Conservation (phyloP, 176 grass and related monocot species). For the Aegilops umbellulata region DNA sequence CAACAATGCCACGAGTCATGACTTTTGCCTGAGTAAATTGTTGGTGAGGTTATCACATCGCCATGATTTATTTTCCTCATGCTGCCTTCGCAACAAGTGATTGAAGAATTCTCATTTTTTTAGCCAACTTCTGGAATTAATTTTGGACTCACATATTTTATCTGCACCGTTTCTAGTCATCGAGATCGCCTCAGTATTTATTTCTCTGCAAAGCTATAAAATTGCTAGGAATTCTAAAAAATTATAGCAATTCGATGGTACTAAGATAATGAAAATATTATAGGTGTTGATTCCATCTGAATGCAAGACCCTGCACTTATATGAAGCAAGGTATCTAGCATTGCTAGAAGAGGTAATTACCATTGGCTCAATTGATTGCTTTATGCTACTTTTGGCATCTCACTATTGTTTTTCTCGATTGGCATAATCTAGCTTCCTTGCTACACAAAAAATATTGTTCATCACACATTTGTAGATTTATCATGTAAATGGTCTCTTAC, state of each 20-base stretch:
- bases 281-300: conserved; percentile 94
- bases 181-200: neutral
- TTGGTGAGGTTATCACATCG: neutral
- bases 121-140: neutral
- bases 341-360: conserved; percentile 81
- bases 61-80: neutral
- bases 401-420: neutral
- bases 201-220: neutral
- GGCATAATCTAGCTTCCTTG: neutral
- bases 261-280: conserved; percentile 33
- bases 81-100: neutral
- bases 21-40: neutral
- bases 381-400: neutral
- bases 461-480: neutral
- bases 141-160: neutral
- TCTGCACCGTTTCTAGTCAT: neutral
- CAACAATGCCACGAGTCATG: neutral
- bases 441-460: neutral
- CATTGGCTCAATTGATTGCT: conserved; percentile 3
- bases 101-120: neutral
- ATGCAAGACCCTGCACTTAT: conserved; percentile 85
- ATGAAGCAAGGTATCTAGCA: conserved; percentile 93
- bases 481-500: neutral
- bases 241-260: neutral
- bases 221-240: neutral